Conservation (phyloP, 202 grass and related monocot species). For the Cymbopogon flexuosus region DNA sequence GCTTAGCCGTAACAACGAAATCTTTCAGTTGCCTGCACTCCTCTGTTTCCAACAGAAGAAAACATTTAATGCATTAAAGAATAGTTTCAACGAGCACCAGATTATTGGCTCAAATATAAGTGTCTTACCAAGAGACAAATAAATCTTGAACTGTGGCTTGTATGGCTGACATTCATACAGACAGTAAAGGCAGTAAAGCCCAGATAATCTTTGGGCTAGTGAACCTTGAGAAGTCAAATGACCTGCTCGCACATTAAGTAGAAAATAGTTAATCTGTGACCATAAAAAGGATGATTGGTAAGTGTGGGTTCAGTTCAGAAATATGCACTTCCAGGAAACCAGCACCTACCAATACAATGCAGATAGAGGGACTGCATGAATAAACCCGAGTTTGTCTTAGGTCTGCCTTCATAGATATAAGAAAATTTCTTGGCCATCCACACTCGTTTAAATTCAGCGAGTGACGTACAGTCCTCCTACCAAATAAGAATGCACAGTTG, state of each 20-base stretch:
- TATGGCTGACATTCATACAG: constrained; percentile 86
- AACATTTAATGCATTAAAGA: neutral
- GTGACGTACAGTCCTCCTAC: constrained; percentile 46
- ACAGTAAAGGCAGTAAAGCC: constrained; percentile 88
- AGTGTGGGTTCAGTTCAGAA: neutral
- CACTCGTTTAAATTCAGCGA: constrained; percentile 60
- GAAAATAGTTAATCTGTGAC: constrained; percentile 4
- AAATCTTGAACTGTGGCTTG: constrained; percentile 74
- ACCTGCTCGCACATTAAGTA: too few relatives aligned
- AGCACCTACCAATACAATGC: constrained; percentile 57
- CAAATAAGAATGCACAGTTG: constrained; percentile 7
- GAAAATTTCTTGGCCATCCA: constrained; percentile 82
- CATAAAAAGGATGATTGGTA: neutral
- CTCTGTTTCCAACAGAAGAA: constrained; percentile 34
- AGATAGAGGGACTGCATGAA: constrained; percentile 90
- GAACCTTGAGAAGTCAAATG: constrained; percentile 55
- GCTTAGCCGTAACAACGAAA: constrained; percentile 54
- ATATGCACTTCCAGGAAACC: neutral
- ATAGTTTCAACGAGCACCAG: neutral
- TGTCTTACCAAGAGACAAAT: constrained; percentile 52
- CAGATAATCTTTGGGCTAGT: constrained; percentile 58
- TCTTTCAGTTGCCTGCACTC: constrained; percentile 65
- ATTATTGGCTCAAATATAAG: neutral
- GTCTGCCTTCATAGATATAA: constrained; percentile 74
- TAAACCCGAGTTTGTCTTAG: constrained; percentile 53